phyloP scores from a whole-genome alignment of 2,329 filamentous ascomycete species.

The Cercospora sesami region DNA sequence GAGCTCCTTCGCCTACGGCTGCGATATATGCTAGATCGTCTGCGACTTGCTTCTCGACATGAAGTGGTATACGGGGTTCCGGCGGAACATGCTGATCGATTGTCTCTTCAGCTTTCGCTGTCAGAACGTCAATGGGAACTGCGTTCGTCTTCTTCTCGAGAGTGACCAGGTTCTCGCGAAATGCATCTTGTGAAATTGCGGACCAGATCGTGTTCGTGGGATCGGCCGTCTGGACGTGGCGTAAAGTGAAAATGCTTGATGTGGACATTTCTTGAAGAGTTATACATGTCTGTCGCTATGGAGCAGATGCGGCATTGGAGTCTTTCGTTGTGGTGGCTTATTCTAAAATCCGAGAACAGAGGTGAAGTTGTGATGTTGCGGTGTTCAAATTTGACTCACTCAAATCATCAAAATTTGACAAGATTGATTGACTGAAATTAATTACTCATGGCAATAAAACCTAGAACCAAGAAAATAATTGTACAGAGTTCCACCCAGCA shows the following conservation, averaged over 20 bases:
- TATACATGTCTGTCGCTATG: not conserved
- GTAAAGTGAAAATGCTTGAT: not conserved
- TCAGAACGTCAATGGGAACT: constrained; percentile 20
- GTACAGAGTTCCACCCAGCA: not conserved
- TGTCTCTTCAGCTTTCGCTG: not conserved
- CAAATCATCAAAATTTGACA: not conserved
- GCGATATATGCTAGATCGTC: constrained; percentile 21
- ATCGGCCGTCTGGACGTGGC: constrained; percentile 10
- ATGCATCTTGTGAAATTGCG: constrained; percentile 10
- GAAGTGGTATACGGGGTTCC: constrained; percentile 3
- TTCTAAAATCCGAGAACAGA: not conserved
- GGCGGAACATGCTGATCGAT: not conserved
- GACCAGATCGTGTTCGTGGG: constrained; percentile 18
- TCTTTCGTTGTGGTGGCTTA: not conserved
- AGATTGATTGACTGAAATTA: not conserved
- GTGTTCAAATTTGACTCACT: not conserved
- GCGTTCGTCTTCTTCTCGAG: constrained; percentile 22
- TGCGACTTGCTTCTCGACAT: constrained; percentile 17
- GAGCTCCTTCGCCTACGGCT: constrained; percentile 20
- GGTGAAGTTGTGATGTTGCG: not conserved
- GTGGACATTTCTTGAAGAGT: not conserved
- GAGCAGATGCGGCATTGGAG: not conserved
- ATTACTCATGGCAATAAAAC: not conserved
- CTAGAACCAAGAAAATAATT: not conserved
- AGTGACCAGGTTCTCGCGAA: constrained; percentile 16